Evolutionary conservation across 768 basidiomycete genomes (phyloP).

Genomic region (Dacryopinax spathularia): DNA sequence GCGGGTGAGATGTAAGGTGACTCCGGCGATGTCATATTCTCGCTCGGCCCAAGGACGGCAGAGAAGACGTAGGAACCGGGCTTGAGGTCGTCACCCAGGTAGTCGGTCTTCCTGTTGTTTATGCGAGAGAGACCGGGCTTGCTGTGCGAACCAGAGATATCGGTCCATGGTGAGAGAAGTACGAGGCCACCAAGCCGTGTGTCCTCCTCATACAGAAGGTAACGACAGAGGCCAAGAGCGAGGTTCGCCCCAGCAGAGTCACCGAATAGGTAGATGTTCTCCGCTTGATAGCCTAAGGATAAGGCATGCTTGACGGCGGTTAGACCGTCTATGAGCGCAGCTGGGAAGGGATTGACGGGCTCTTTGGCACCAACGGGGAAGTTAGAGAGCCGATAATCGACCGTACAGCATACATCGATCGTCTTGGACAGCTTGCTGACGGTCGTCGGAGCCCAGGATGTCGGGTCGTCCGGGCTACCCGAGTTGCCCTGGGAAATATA

Average conservation of each 20-base stretch:
- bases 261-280: conserved; percentile 50
- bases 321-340: conserved; percentile 52
- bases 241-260: conserved; percentile 73
- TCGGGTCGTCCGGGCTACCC: neutral
- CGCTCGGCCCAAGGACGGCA: neutral
- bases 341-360: conserved; percentile 49
- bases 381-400: conserved; percentile 60
- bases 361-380: conserved; percentile 24
- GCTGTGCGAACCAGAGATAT: conserved; percentile 20
- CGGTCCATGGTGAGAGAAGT: conserved; percentile 43
- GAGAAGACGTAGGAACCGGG: neutral
- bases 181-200: conserved; percentile 28
- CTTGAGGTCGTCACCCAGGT: neutral
- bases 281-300: conserved; percentile 38
- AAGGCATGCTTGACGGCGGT: conserved; percentile 50
- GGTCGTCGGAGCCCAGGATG: neutral
- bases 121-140: neutral
- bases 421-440: neutral
- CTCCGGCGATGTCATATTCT: neutral
- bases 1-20: neutral
- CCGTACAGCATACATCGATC: neutral
- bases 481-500: neutral
- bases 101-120: neutral
- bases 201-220: neutral
- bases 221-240: conserved; percentile 18